These are phyloP conservation scores for Tetracladium marchalianum DNA, from an alignment of 495 filamentous ascomycete genomes.

Conservation along the genomic window DNA sequence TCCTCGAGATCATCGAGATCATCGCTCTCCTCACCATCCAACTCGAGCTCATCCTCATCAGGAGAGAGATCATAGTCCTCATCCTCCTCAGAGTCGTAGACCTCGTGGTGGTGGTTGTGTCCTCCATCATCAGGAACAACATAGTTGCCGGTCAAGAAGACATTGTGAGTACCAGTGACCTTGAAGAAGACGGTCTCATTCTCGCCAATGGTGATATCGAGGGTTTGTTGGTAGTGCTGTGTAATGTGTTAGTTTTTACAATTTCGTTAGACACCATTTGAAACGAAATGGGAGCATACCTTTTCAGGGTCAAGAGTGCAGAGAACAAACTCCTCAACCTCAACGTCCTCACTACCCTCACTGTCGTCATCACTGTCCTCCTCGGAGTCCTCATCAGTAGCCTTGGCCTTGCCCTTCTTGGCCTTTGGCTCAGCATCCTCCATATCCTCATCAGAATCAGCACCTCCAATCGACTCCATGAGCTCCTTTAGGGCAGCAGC, in stretches of 20 bases:
- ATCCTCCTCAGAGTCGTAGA: constrained; percentile 52
- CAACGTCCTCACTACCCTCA: constrained; percentile 52
- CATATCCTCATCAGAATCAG: constrained; percentile 49
- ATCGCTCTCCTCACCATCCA: constrained; percentile 68
- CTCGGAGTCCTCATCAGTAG: constrained; percentile 51
- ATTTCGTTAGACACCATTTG: not conserved
- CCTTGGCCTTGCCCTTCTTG: constrained; percentile 78
- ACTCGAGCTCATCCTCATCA: constrained; percentile 56
- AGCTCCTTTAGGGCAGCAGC: constrained; percentile 64
- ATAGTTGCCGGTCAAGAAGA: constrained; percentile 95
- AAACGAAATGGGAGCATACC: constrained; percentile 4
- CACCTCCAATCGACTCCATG: constrained; percentile 51
- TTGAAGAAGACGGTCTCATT: constrained; percentile 85
- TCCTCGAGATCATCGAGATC: constrained; percentile 74
- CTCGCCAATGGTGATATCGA: constrained; percentile 81
- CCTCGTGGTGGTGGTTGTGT: constrained; percentile 38
- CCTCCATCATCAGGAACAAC: constrained; percentile 50
- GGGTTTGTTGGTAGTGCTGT: constrained; percentile 88
- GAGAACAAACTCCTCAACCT: constrained; percentile 78
- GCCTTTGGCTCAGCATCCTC: constrained; percentile 44
- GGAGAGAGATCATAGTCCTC: constrained; percentile 73
- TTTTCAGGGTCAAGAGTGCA: constrained; percentile 83
- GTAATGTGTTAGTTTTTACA: constrained; percentile 22
- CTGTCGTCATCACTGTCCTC: constrained; percentile 47
- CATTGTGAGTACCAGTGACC: constrained; percentile 77